A percentile compares a stretch with the other conserved stretches of the same genome.
These are phyloP conservation scores for Metschnikowia hibisci DNA, from an alignment of 805 yeast species.

Conservation along the genomic window DNA sequence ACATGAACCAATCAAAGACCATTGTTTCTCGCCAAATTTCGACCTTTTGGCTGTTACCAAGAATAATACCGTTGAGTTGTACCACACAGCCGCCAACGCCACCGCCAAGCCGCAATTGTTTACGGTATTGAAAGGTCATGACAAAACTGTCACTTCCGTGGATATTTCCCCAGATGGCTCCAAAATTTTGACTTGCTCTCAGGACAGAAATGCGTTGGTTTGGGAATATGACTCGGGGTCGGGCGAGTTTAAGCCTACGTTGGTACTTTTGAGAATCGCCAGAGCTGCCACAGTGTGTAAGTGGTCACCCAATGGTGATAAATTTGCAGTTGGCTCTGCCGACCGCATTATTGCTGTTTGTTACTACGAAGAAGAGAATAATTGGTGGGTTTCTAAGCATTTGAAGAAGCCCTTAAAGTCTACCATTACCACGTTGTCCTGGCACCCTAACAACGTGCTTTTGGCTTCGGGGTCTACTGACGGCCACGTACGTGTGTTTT, in stretches of 20 bases:
- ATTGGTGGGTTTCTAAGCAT: conserved; percentile 99
- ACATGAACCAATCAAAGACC: conserved; percentile 85
- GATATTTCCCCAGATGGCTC: conserved; percentile 81
- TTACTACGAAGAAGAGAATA: conserved; percentile 92
- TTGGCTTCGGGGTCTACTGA: conserved; percentile 91
- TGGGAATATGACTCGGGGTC: conserved; percentile 72
- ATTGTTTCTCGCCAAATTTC: conserved; percentile 72
- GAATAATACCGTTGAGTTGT: conserved; percentile 71
- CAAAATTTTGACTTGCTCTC: conserved; percentile 92
- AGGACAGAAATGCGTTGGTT: conserved; percentile 95
- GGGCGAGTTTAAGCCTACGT: conserved; percentile 71
- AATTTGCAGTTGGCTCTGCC: conserved; percentile 96
- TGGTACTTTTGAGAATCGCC: conserved; percentile 87
- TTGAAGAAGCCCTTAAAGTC: conserved; percentile 92
- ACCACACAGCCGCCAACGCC: conserved; percentile 45
- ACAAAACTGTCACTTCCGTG: conserved; percentile 89
- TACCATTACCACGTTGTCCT: conserved; percentile 73
- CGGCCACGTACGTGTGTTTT: conserved; percentile 85
- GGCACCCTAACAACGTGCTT: conserved; percentile 93
- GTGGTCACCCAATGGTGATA: conserved; percentile 94
- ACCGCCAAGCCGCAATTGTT: conserved; percentile 52
- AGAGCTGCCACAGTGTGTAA: conserved; percentile 92
- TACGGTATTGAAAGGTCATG: conserved; percentile 75
- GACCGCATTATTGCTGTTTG: conserved; percentile 94
- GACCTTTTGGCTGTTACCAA: conserved; percentile 74